These are phyloP conservation scores for Epichloe baconii DNA, from an alignment of 2,329 filamentous ascomycete species.

Conservation along the genomic window DNA sequence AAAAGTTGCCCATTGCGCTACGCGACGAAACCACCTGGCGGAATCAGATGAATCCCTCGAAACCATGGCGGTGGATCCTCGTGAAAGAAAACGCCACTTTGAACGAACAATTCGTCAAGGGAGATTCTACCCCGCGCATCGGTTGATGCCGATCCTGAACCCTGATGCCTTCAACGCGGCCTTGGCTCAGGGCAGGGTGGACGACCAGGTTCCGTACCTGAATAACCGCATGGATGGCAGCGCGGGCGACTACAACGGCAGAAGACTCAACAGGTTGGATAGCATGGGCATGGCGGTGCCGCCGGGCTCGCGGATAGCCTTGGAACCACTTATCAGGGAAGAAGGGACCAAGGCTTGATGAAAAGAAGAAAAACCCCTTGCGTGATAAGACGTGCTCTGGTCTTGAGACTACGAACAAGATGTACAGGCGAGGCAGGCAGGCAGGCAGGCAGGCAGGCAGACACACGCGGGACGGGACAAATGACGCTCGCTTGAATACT, in stretches of 20 bases:
- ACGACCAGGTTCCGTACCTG: slow-evolving; percentile 33
- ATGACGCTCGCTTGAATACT: too few species aligned
- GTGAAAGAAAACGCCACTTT: slow-evolving; percentile 33
- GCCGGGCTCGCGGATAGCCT: slow-evolving; percentile 18
- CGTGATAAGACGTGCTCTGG: slow-evolving; percentile 3
- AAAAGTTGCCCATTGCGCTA: slow-evolving; percentile 28
- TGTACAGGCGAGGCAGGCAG: too few species aligned
- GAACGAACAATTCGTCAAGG: slow-evolving; percentile 34
- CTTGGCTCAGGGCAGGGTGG: slow-evolving; percentile 25
- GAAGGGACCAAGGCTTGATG: slow-evolving; percentile 8
- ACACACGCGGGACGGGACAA: too few species aligned
- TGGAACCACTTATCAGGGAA: slow-evolving; percentile 25
- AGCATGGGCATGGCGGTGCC: slow-evolving; percentile 31
- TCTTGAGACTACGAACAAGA: too few species aligned
- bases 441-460: too few species aligned
- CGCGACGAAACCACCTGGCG: slow-evolving; percentile 28
- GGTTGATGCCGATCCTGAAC: slow-evolving; percentile 37
- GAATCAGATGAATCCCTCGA: slow-evolving; percentile 18
- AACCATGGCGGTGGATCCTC: slow-evolving; percentile 26
- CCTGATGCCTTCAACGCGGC: slow-evolving; percentile 24
- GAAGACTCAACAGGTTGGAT: slow-evolving; percentile 26
- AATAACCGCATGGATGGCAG: slow-evolving; percentile 38
- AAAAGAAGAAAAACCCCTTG: background rate
- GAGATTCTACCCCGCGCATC: slow-evolving; percentile 44
- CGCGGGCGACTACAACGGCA: slow-evolving; percentile 27